phyloP scores from a whole-genome alignment of 805 yeast species.

The Brettanomyces nanus region DNA sequence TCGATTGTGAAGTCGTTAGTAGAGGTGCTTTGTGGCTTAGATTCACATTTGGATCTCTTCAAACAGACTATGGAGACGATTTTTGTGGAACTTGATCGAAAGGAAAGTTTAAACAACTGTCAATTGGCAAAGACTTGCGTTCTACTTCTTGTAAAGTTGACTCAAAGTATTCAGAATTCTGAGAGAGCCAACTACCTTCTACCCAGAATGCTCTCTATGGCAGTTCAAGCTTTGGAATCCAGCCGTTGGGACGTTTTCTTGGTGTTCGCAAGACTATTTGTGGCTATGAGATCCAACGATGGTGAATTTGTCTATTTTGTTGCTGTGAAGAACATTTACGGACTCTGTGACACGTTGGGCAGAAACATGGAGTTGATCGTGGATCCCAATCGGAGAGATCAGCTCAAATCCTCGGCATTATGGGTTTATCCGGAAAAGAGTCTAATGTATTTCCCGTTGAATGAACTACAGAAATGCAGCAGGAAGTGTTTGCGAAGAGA shows the following conservation, averaged over 20 bases:
- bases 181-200: constrained; percentile 9
- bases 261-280: constrained; percentile 41
- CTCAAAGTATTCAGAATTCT: constrained; percentile 10
- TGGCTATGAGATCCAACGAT: constrained; percentile 44
- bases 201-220: constrained; percentile 8
- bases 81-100: background rate
- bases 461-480: constrained; percentile 32
- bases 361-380: constrained; percentile 32
- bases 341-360: constrained; percentile 51
- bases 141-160: constrained; percentile 9
- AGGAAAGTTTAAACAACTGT: background rate
- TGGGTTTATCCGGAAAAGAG: constrained; percentile 59
- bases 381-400: constrained; percentile 13
- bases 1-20: constrained; percentile 4
- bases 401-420: constrained; percentile 20
- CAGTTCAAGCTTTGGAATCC: constrained; percentile 6
- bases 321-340: constrained; percentile 54
- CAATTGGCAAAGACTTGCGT: constrained; percentile 7
- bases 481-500: constrained; percentile 18
- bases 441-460: constrained; percentile 38
- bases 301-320: constrained; percentile 41
- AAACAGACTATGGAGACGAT: background rate
- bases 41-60: background rate
- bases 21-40: constrained; percentile 3
- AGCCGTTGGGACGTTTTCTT: constrained; percentile 27